Base-by-base conservation (phyloP, 1,284 basidiomycete genomes). In the Trametes hirsuta region DNA sequence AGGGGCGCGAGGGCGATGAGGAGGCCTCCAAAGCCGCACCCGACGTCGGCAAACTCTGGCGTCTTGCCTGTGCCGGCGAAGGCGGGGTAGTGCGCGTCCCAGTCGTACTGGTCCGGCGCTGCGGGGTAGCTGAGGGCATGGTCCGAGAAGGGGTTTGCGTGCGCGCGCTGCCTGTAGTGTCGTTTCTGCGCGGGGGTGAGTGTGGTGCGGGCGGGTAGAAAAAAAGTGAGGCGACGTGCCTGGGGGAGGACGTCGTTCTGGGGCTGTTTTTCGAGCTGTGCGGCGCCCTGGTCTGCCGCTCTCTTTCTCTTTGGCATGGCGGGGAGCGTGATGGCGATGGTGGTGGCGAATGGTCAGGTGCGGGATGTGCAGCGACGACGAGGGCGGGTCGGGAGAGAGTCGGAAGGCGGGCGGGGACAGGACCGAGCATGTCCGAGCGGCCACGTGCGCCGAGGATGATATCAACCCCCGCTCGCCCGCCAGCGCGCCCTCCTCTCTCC, bases 61-160 rank as follows among this genome's bases (percentile, higher is more conserved):
- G 79, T 77, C 72, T 88, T 88, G 22, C 77, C 80, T 5, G 82
- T 74, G 45, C 69, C 76, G 21, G 80, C 75, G 73, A 88, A 91
- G 39, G 84, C 81, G 2, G 97, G 97, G 75, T 90, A 99, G 75
- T 97, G 94, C 15, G 78, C 75, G 10, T 81, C 77, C 95, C 96
- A 98, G 76, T 97, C 88, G 78, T 97, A 90, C 55, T 81, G 76
- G 18, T 80, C 75, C 0, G 97, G 96, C 10, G 86, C 85, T n/a
- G 84, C 64, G 1, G 97, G 97, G 74, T 98, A 99, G 64, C 90
- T 88, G 51, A 99, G 84, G 24, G 87, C 83, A 76, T 99, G 97
- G 76, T 99, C 97, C 12, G 93, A 94, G 76, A 99, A 98, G 1
- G 97, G 97, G 74, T 99, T 99, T 6, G 97, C 96, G 74, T 99